Conservation (phyloP, 768 basidiomycete genomes). For the Termitomyces sp. region DNA sequence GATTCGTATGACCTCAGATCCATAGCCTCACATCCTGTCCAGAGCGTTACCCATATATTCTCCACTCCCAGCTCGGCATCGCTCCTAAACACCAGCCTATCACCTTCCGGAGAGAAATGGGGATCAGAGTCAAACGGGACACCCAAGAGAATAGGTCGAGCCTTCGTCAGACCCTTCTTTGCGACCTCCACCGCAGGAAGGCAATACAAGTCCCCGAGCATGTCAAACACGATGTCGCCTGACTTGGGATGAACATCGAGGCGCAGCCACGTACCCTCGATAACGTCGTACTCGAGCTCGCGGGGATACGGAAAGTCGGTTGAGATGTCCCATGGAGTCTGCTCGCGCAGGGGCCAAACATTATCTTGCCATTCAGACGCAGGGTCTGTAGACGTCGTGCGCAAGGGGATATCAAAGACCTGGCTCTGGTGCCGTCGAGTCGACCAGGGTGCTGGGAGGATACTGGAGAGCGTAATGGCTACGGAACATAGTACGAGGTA, state of each 20-base stretch:
- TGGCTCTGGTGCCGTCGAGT: conserved; percentile 14
- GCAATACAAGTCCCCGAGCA: conserved; percentile 72
- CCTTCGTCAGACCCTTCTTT: conserved; percentile 24
- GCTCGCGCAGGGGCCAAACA: conserved; percentile 57
- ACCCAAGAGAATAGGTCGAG: conserved; percentile 56
- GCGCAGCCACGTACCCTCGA: conserved; percentile 71
- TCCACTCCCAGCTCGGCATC: conserved; percentile 70
- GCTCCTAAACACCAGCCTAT: conserved; percentile 61
- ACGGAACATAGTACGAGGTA: conserved; percentile 23
- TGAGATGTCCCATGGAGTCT: conserved; percentile 68
- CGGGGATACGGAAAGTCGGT: conserved; percentile 69
- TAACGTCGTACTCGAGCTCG: conserved; percentile 59
- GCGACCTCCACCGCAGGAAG: conserved; percentile 38
- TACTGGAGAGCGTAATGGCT: conserved; percentile 25
- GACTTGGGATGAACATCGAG: conserved; percentile 66
- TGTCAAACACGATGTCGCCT: conserved; percentile 71
- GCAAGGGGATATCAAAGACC: conserved; percentile 15
- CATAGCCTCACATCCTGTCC: conserved; percentile 62
- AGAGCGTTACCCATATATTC: conserved; percentile 68
- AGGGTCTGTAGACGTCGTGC: conserved; percentile 20
- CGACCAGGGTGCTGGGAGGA: conserved; percentile 30
- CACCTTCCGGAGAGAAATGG: conserved; percentile 64
- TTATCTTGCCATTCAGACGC: conserved; percentile 42
- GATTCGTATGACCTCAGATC: conserved; percentile 34
- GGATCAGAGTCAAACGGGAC: conserved; percentile 70